Conservation (phyloP, 371 early-diverging fungal genomes). For the Nosema muscidifuracis region DNA sequence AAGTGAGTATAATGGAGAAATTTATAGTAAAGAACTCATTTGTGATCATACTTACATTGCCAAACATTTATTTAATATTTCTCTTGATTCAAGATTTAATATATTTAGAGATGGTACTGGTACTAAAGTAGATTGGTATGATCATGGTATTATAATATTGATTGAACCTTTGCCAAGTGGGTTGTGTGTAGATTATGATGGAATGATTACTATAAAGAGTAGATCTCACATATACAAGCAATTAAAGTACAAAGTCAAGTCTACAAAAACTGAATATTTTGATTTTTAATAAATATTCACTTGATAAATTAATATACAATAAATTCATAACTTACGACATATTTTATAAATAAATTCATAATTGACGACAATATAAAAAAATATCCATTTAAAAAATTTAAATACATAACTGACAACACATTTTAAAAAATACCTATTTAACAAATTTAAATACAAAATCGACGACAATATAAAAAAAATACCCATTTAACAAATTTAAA, state of each 20-base stretch:
- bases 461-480: no score
- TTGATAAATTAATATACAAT: no score
- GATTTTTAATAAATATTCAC: neutral
- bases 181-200: conserved; percentile 37
- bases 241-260: conserved; percentile 41
- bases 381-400: no score
- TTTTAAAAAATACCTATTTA: no score
- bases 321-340: no score
- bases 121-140: conserved; percentile 37
- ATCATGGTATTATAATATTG: conserved; percentile 42
- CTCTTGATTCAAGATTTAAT: conserved; percentile 3
- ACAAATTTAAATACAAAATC: no score
- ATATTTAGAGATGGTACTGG: conserved; percentile 43
- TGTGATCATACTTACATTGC: conserved; percentile 34
- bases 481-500: no score
- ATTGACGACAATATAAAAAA: no score
- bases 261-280: conserved; percentile 19
- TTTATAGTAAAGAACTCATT: conserved; percentile 1
- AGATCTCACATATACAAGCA: conserved; percentile 15
- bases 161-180: conserved; percentile 45
- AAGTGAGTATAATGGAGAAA: conserved; percentile 8
- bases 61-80: conserved; percentile 8
- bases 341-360: no score
- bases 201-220: conserved; percentile 27
- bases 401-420: no score